Conservation (phyloP, 208 protist genomes). For the Trypanosoma congolense region DNA sequence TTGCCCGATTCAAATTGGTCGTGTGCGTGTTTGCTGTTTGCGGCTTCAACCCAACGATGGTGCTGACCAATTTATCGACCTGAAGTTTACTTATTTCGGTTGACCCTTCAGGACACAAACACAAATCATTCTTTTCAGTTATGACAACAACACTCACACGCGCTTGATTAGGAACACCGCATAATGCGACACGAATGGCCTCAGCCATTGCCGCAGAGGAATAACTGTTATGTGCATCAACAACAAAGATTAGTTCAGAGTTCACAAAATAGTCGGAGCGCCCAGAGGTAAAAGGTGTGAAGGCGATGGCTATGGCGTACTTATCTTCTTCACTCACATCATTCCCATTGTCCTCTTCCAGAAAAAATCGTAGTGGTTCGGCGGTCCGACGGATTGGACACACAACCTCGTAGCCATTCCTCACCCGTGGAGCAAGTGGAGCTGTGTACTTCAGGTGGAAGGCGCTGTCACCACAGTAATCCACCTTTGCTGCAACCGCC, state of each 20-base stretch:
- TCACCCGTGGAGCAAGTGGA: constrained; percentile 10
- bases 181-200: constrained; percentile 25
- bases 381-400: constrained; percentile 34
- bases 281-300: constrained; percentile 42
- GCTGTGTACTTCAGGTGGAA: constrained; percentile 31
- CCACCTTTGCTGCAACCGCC: constrained; percentile 3
- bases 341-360: constrained; percentile 20
- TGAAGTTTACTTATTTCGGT: constrained; percentile 12
- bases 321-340: constrained; percentile 10
- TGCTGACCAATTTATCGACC: constrained; percentile 7
- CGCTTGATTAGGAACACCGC: constrained; percentile 31
- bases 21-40: constrained; percentile 20
- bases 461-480: constrained; percentile 37
- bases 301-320: constrained; percentile 37
- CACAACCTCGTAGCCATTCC: constrained; percentile 18
- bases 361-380: constrained; percentile 62
- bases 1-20: constrained; percentile 29
- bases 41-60: constrained; percentile 13
- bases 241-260: constrained; percentile 59
- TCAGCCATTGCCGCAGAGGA: constrained; percentile 26
- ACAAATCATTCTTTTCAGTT: constrained; percentile 12
- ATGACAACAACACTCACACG: constrained; percentile 53
- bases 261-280: constrained; percentile 28
- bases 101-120: constrained; percentile 13
- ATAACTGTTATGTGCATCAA: constrained; percentile 42